phyloP scores from a whole-genome alignment of 805 yeast genomes.

The Saccharomycopsis guyanensis region DNA sequence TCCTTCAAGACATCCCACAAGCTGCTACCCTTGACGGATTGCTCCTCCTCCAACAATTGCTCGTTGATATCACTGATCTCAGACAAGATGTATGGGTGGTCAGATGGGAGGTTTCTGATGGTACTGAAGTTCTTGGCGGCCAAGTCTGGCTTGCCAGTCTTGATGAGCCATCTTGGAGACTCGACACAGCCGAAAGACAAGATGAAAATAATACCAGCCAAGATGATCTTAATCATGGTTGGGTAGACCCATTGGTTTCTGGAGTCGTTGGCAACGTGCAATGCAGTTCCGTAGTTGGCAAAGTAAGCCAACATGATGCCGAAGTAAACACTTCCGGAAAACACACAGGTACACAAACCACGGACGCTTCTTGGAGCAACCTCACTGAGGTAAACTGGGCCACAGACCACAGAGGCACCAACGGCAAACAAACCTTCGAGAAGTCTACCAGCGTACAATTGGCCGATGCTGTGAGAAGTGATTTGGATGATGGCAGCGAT shows the following conservation, averaged over 20 bases:
- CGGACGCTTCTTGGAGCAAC: slow-evolving; percentile 45
- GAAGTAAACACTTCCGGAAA: slow-evolving; percentile 51
- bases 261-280: slow-evolving; percentile 32
- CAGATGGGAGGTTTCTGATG: slow-evolving; percentile 37
- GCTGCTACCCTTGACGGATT: slow-evolving; percentile 25
- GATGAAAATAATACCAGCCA: slow-evolving; percentile 39
- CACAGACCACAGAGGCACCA: slow-evolving; percentile 51
- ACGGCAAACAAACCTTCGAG: slow-evolving; percentile 44
- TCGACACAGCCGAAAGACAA: slow-evolving; percentile 37
- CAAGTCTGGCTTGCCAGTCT: slow-evolving; percentile 33
- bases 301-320: slow-evolving; percentile 46
- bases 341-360: slow-evolving; percentile 45
- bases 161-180: slow-evolving; percentile 46
- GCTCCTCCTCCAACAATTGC: slow-evolving; percentile 34
- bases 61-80: slow-evolving; percentile 47
- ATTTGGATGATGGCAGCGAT: slow-evolving; percentile 42
- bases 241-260: slow-evolving; percentile 47
- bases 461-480: slow-evolving; percentile 39
- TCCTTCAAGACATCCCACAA: slow-evolving; percentile 28
- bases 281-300: slow-evolving; percentile 43
- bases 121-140: slow-evolving; percentile 35
- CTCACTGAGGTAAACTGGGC: slow-evolving; percentile 49
- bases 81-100: slow-evolving; percentile 42
- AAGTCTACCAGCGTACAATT: slow-evolving; percentile 47
- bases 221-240: slow-evolving; percentile 38